phyloP scores from a whole-genome alignment of 495 filamentous ascomycete species.

The Bacidia gigantensis region DNA sequence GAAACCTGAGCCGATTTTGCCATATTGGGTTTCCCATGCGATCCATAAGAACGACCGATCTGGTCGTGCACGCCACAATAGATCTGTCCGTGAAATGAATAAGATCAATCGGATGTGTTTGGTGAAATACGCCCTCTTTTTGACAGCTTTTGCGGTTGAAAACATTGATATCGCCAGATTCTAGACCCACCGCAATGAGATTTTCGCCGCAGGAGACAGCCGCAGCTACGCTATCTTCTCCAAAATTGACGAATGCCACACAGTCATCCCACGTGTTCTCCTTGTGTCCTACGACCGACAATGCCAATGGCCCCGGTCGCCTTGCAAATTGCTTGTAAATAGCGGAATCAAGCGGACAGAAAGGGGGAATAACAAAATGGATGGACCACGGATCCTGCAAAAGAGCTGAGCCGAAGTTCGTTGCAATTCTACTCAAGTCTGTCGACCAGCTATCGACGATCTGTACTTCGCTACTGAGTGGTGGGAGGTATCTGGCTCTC shows the following conservation, averaged over 20 bases:
- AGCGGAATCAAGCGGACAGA: constrained; percentile 25
- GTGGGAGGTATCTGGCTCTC: constrained; percentile 16
- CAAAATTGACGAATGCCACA: constrained; percentile 15
- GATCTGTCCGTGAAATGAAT: too few species aligned
- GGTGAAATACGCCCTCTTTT: constrained; percentile 17
- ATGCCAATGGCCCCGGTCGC: constrained; percentile 16
- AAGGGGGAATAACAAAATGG: constrained; percentile 21
- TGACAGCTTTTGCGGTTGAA: constrained; percentile 13
- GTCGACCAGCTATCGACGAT: constrained; percentile 18
- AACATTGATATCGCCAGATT: constrained; percentile 2
- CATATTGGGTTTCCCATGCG: constrained; percentile 3
- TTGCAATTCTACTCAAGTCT: constrained; percentile 21
- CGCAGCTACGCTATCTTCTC: constrained; percentile 9
- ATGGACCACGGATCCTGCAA: constrained; percentile 19
- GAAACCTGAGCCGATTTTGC: constrained; percentile 3
- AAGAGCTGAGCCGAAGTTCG: constrained; percentile 21
- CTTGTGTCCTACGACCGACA: constrained; percentile 18
- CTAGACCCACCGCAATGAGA: constrained; percentile 6
- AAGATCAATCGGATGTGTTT: constrained; percentile 15
- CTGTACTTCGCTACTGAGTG: constrained; percentile 13
- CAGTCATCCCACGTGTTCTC: constrained; percentile 23
- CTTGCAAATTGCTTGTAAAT: constrained; percentile 21
- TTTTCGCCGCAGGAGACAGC: constrained; percentile 15
- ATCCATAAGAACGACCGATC: too few species aligned
- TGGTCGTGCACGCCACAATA: too few species aligned